Evolutionary conservation across 768 basidiomycete species (phyloP).

Genomic region (Lactifluus pinguis): DNA sequence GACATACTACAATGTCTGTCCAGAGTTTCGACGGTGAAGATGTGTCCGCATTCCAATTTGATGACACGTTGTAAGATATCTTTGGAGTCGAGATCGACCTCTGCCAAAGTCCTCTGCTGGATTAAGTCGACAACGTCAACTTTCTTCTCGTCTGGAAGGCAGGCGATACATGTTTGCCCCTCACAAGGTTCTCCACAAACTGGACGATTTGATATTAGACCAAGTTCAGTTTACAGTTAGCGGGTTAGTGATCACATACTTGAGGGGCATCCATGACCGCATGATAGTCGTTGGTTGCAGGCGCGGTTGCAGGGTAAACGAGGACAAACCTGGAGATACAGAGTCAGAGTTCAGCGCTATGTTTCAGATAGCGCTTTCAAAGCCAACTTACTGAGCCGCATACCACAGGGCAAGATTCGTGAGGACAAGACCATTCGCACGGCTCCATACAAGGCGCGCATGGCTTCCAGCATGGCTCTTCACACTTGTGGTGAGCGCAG

Average conservation of each 20-base stretch:
- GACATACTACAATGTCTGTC: slow-evolving; percentile 28
- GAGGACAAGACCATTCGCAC: slow-evolving; percentile 28
- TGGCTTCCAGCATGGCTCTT: slow-evolving; percentile 23
- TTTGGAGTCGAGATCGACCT: slow-evolving; percentile 19
- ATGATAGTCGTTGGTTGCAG: slow-evolving; percentile 24
- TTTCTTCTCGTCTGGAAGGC: slow-evolving; percentile 20
- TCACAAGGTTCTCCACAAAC: slow-evolving; percentile 32
- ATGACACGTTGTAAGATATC: slow-evolving; percentile 25
- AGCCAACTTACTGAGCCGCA: slow-evolving; percentile 28
- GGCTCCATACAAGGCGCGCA: slow-evolving; percentile 28
- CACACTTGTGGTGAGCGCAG: slow-evolving; percentile 26
- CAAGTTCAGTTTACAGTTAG: neutral
- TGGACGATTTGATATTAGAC: neutral
- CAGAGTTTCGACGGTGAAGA: slow-evolving; percentile 32
- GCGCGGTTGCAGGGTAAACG: slow-evolving; percentile 29
- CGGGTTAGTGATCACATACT: slow-evolving; percentile 18
- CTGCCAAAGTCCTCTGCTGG: slow-evolving; percentile 23
- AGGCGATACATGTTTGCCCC: slow-evolving; percentile 26
- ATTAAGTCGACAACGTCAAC: slow-evolving; percentile 29
- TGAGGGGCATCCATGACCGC: slow-evolving; percentile 32
- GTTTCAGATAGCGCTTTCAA: neutral
- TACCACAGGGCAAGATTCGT: slow-evolving; percentile 26
- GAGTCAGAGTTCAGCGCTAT: neutral
- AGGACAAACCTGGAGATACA: slow-evolving; percentile 25
- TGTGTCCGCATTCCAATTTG: slow-evolving; percentile 28